phyloP scores from a whole-genome alignment of 345 rosid genomes.

The Citrus maxima region DNA sequence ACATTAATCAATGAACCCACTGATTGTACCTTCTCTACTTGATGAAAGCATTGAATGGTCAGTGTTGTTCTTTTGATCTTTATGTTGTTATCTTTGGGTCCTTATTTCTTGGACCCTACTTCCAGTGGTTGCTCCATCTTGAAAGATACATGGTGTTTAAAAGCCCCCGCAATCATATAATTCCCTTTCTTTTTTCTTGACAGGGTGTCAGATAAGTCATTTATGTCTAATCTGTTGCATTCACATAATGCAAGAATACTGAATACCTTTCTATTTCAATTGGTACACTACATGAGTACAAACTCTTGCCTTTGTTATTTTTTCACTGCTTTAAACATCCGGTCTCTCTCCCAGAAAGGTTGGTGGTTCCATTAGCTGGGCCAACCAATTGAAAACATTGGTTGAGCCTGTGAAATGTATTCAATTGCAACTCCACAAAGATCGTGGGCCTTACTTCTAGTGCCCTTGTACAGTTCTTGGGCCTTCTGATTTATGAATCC shows the following conservation, averaged over 20 bases:
- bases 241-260: neutral
- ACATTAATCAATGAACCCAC: neutral
- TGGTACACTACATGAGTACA: neutral
- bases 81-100: neutral
- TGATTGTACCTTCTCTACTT: neutral
- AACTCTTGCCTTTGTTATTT: neutral
- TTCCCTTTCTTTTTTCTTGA: constrained; percentile 1
- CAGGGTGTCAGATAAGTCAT: neutral
- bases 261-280: neutral
- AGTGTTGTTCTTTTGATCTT: neutral
- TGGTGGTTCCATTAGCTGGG: neutral
- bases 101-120: neutral
- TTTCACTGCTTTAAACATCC: neutral
- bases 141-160: neutral
- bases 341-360: neutral
- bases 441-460: neutral
- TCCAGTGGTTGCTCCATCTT: neutral
- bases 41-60: neutral
- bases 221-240: neutral
- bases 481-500: neutral
- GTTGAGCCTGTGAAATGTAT: neutral
- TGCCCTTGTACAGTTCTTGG: neutral
- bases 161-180: neutral
- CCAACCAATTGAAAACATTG: neutral
- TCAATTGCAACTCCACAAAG: neutral